A percentile compares a stretch with the other conserved stretches of the same genome.
These are phyloP conservation scores for Metarhizium humberi DNA, from an alignment of 2,329 filamentous ascomycete species.

Conservation along the genomic window DNA sequence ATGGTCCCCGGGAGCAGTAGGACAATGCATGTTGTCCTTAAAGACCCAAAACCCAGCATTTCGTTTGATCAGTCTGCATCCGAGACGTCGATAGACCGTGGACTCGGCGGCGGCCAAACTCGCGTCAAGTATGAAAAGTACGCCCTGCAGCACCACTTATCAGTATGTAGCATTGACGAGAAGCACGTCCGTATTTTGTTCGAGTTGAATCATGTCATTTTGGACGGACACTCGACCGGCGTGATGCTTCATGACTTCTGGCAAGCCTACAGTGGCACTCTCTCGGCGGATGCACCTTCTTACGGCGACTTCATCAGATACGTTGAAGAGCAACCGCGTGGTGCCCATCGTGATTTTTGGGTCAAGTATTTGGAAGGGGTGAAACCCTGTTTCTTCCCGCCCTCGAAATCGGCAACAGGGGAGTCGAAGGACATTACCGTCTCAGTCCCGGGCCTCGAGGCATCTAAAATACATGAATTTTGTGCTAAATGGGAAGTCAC, in stretches of 20 bases:
- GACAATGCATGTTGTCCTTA: conserved; percentile 6
- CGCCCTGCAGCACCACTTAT: not conserved
- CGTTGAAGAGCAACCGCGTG: not conserved
- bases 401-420: not conserved
- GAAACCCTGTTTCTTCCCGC: not conserved
- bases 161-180: not conserved
- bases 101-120: not conserved
- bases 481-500: conserved; percentile 6
- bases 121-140: not conserved
- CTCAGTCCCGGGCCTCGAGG: not conserved
- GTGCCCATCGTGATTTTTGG: not conserved
- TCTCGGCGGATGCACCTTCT: not conserved
- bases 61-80: not conserved
- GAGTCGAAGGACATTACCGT: not conserved
- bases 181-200: not conserved
- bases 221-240: conserved; percentile 4
- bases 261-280: not conserved
- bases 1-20: conserved; percentile 1
- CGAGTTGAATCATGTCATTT: conserved; percentile 3
- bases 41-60: conserved; percentile 4
- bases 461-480: conserved; percentile 1
- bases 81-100: too few relatives aligned
- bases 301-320: conserved; percentile 4
- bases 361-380: not conserved
- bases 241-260: conserved; percentile 1